A percentile compares a stretch with the other conserved stretches of the same genome.
phyloP scores from a whole-genome alignment of 805 yeast genomes.

The Ogataea zsoltii region DNA sequence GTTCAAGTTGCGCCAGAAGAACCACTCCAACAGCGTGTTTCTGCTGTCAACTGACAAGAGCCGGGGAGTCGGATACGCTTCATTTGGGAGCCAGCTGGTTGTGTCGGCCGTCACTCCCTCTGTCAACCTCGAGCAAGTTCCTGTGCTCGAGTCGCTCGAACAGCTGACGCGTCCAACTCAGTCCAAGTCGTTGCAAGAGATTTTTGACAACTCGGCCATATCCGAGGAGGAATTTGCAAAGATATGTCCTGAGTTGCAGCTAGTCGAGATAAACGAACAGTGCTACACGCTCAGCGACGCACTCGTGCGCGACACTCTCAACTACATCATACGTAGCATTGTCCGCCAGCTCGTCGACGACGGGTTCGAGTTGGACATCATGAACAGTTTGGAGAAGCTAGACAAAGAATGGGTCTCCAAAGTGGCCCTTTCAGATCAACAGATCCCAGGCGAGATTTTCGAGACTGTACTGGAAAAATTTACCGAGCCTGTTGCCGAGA shows the following conservation, averaged over 20 bases:
- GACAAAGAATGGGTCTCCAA: slow-evolving; percentile 4
- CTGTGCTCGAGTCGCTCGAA: slow-evolving; percentile 10
- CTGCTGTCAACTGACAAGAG: slow-evolving; percentile 34
- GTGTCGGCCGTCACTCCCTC: slow-evolving; percentile 10
- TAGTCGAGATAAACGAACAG: slow-evolving; percentile 13
- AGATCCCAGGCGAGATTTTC: slow-evolving; percentile 11
- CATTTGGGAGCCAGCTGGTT: slow-evolving; percentile 18
- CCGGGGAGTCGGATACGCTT: slow-evolving; percentile 12
- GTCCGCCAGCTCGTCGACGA: slow-evolving; percentile 12
- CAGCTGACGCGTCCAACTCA: not conserved
- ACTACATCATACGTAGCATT: slow-evolving; percentile 9
- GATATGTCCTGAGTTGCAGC: slow-evolving; percentile 11
- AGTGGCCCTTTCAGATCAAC: not conserved
- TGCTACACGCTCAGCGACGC: slow-evolving; percentile 16
- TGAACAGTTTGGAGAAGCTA: slow-evolving; percentile 7
- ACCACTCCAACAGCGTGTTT: slow-evolving; percentile 85
- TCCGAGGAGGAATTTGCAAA: slow-evolving; percentile 10
- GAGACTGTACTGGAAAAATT: slow-evolving; percentile 13
- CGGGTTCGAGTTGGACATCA: slow-evolving; percentile 15
- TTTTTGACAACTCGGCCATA: slow-evolving; percentile 15
- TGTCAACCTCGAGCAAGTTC: slow-evolving; percentile 12
- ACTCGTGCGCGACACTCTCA: slow-evolving; percentile 15
- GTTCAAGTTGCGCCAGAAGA: slow-evolving; percentile 70
- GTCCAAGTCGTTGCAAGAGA: slow-evolving; percentile 1
- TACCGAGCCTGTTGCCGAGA: slow-evolving; percentile 11